Conservation (phyloP, 1,284 basidiomycete genomes). For the Laetiporus sulphureus region DNA sequence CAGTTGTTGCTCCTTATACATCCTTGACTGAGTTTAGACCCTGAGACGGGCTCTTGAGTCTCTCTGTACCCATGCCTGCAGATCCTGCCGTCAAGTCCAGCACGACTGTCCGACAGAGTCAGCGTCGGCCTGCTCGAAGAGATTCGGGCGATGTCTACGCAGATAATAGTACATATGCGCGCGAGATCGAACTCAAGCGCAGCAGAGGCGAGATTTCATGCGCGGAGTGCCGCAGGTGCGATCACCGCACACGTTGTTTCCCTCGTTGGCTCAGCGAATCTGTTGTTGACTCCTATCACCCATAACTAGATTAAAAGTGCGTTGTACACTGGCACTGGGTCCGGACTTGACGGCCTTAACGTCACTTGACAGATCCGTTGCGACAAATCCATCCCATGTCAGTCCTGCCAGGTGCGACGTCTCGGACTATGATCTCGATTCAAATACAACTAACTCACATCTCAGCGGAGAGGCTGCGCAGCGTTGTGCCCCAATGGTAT, state of each 20-base stretch:
- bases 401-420: constrained; percentile 49
- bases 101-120: constrained; percentile 18
- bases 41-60: no score
- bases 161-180: constrained; percentile 26
- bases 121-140: constrained; percentile 20
- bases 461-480: constrained; percentile 55
- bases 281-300: no score
- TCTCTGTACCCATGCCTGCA: constrained; percentile 24
- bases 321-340: not conserved
- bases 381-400: constrained; percentile 71
- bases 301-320: constrained; percentile 23
- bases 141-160: constrained; percentile 24
- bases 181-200: constrained; percentile 55
- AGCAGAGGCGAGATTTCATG: constrained; percentile 65
- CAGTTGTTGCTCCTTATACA: no score
- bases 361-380: constrained; percentile 51
- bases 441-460: not conserved
- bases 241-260: constrained; percentile 28
- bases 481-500: constrained; percentile 67
- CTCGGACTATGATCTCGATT: not conserved
- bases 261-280: no score
- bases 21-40: no score
- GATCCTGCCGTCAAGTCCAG: constrained; percentile 23
- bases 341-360: constrained; percentile 4
- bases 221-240: constrained; percentile 66